A percentile compares a stretch with the other conserved stretches of the same genome.
Evolutionary conservation across 805 yeast species (phyloP).

Genomic region (Sugiyamaella mastotermitis): DNA sequence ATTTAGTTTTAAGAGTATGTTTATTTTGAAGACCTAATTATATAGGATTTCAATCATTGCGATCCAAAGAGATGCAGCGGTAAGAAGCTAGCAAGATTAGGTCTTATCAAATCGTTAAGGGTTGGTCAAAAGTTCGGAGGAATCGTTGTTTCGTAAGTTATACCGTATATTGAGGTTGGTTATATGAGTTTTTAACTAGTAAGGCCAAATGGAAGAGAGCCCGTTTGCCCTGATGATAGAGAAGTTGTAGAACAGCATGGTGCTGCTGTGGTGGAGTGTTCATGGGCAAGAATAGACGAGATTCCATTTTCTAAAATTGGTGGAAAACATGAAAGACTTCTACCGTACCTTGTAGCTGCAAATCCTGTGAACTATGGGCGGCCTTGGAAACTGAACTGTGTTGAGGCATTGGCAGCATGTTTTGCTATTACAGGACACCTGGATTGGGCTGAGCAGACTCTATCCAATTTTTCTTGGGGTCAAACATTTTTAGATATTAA

Average conservation of each 20-base stretch:
- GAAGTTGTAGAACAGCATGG: slow-evolving; percentile 74
- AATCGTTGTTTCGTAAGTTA: slow-evolving; percentile 77
- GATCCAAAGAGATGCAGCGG: slow-evolving; percentile 98
- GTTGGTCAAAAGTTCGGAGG: slow-evolving; percentile 95
- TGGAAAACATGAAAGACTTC: slow-evolving; percentile 75
- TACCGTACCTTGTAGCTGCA: slow-evolving; percentile 93
- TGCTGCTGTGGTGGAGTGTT: slow-evolving; percentile 97
- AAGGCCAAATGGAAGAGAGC: slow-evolving; percentile 88
- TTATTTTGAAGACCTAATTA: not conserved
- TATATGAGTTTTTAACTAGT: slow-evolving; percentile 9
- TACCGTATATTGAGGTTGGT: slow-evolving; percentile 11
- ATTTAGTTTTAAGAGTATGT: not conserved
- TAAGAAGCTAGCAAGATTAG: slow-evolving; percentile 83
- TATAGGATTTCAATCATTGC: slow-evolving; percentile 90
- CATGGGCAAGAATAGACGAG: slow-evolving; percentile 97
- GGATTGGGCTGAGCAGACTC: slow-evolving; percentile 79
- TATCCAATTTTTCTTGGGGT: slow-evolving; percentile 90
- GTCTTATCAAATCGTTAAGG: slow-evolving; percentile 68
- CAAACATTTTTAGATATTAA: slow-evolving; percentile 78
- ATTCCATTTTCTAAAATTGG: slow-evolving; percentile 93
- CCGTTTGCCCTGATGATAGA: slow-evolving; percentile 82
- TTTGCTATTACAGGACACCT: slow-evolving; percentile 86
- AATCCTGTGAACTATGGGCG: slow-evolving; percentile 95
- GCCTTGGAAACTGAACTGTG: slow-evolving; percentile 95
- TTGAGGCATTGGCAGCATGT: slow-evolving; percentile 95